phyloP scores from a whole-genome alignment of 345 rosid species.

The Erodium maritimum region DNA sequence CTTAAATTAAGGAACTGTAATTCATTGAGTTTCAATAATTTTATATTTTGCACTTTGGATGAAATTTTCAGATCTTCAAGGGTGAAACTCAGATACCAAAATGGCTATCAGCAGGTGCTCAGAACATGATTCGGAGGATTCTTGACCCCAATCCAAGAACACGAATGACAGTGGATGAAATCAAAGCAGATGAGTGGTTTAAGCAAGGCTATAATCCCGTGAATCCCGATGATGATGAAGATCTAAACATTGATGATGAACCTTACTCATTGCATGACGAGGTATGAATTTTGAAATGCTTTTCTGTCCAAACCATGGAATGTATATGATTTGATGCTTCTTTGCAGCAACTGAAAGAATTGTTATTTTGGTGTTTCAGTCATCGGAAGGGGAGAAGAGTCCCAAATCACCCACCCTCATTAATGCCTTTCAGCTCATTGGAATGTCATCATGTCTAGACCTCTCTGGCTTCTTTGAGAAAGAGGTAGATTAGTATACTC shows the following conservation, averaged over 20 bases:
- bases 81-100: conserved; percentile 74
- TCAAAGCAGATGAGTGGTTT: conserved; percentile 77
- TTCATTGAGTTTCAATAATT: background rate
- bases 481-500: conserved; percentile 50
- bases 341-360: background rate
- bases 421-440: conserved; percentile 87
- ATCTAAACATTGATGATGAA: conserved; percentile 33
- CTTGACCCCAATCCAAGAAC: conserved; percentile 73
- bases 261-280: conserved; percentile 41
- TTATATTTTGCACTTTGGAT: background rate
- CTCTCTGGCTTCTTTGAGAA: conserved; percentile 87
- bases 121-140: conserved; percentile 56
- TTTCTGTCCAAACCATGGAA: background rate
- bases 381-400: conserved; percentile 34
- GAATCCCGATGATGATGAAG: conserved; percentile 58
- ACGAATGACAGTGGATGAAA: conserved; percentile 49
- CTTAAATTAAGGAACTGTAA: background rate
- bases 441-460: conserved; percentile 92
- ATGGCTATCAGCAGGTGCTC: conserved; percentile 74
- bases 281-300: conserved; percentile 22
- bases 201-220: conserved; percentile 48
- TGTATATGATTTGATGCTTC: background rate
- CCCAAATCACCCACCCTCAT: conserved; percentile 48
- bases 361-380: conserved; percentile 24
- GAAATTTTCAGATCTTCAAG: conserved; percentile 79